These are phyloP conservation scores for Boletus hoseneyae DNA, from an alignment of 1,284 basidiomycete species.

Conservation along the genomic window DNA sequence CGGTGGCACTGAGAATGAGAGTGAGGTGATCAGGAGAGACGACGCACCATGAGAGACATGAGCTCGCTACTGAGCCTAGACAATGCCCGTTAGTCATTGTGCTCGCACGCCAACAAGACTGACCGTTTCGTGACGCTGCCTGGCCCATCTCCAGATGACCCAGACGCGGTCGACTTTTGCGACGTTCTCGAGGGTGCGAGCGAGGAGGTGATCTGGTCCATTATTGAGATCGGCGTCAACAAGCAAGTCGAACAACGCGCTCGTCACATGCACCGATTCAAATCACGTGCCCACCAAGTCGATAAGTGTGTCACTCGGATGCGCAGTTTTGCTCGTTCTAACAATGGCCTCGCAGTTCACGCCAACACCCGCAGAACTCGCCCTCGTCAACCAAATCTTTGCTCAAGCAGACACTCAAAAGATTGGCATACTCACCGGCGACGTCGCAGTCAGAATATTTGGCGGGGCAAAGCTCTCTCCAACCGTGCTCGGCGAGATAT, in stretches of 20 bases:
- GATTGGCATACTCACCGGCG: slow-evolving; percentile 80
- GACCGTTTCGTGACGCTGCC: slow-evolving; percentile 82
- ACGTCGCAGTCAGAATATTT: slow-evolving; percentile 80
- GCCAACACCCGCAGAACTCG: slow-evolving; percentile 62
- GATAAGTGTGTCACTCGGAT: slow-evolving; percentile 2
- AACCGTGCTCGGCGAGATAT: slow-evolving; percentile 87
- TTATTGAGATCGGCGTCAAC: slow-evolving; percentile 24
- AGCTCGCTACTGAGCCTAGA: slow-evolving; percentile 71
- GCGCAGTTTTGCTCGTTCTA: slow-evolving; percentile 17
- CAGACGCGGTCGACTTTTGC: slow-evolving; percentile 51
- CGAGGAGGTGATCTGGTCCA: slow-evolving; percentile 73
- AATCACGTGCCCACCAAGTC: no score
- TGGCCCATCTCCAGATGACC: slow-evolving; percentile 49
- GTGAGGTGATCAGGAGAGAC: slow-evolving; percentile 15
- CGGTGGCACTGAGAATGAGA: slow-evolving; percentile 9
- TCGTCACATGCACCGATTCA: slow-evolving; percentile 22
- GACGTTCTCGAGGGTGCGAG: slow-evolving; percentile 55
- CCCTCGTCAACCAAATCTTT: slow-evolving; percentile 70
- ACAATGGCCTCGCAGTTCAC: slow-evolving; percentile 62
- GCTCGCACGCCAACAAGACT: slow-evolving; percentile 13
- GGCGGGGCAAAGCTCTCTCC: slow-evolving; percentile 75
- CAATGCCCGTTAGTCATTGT: slow-evolving; percentile 10
- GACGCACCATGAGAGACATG: slow-evolving; percentile 78
- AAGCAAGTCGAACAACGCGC: slow-evolving; percentile 16
- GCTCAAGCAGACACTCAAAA: slow-evolving; percentile 67